Conservation (phyloP, 495 filamentous ascomycete genomes). For the Saxophila tyrrhenica region DNA sequence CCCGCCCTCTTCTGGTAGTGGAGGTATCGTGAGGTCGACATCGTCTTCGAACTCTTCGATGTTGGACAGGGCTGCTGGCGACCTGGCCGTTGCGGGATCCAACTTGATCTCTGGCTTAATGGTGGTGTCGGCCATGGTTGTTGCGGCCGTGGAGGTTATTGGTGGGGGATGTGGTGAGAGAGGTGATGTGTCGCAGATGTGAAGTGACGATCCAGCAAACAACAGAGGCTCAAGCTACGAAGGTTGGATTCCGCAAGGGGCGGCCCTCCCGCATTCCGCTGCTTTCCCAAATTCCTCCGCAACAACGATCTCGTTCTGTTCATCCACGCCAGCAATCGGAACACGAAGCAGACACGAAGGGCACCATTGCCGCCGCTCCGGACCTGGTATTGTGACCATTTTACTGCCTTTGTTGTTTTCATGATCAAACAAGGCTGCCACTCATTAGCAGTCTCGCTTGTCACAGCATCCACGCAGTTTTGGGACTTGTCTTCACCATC, state of each 20-base stretch:
- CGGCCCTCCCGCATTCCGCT: not conserved
- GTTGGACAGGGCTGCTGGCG: constrained; percentile 43
- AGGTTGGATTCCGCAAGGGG: not conserved
- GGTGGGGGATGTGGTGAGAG: not conserved
- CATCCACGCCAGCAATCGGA: too few relatives aligned
- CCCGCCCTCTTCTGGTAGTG: constrained; percentile 22
- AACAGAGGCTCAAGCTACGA: too few relatives aligned
- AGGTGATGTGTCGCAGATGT: not conserved
- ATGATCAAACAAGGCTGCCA: too few relatives aligned
- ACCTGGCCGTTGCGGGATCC: not conserved
- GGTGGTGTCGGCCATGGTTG: constrained; percentile 8
- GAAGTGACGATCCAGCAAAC: too few relatives aligned
- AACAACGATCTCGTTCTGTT: not conserved
- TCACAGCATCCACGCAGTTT: too few relatives aligned
- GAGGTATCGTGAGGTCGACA: constrained; percentile 68
- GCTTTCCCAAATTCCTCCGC: not conserved
- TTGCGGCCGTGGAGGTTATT: not conserved
- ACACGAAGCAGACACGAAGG: too few relatives aligned
- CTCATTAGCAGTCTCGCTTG: too few relatives aligned
- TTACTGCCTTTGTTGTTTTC: too few relatives aligned
- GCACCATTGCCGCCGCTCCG: too few relatives aligned
- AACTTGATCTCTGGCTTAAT: constrained; percentile 20
- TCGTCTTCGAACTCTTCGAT: constrained; percentile 76
- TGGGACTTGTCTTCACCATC: too few relatives aligned
- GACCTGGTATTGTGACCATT: too few relatives aligned